Conservation (phyloP, 2,329 filamentous ascomycete genomes). For the Myriosclerotinia curreyana region DNA sequence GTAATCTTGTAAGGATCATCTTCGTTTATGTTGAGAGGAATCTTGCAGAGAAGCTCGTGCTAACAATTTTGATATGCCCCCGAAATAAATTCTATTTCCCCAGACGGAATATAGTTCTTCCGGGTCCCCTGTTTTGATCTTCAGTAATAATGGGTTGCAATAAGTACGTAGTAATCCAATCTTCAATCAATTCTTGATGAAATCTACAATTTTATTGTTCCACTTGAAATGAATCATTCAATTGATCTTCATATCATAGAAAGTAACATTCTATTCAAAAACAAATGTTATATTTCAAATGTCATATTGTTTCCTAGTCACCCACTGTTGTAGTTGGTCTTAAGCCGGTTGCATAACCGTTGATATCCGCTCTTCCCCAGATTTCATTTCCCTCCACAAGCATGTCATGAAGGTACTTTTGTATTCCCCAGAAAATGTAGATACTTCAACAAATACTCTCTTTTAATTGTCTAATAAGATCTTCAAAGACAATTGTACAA, state of each 20-base stretch:
- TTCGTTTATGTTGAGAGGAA: slow-evolving; percentile 15
- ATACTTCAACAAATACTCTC: not conserved
- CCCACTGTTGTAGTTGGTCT: not conserved
- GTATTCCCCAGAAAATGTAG: slow-evolving; percentile 1
- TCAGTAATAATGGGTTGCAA: no score
- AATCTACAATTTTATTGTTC: no score
- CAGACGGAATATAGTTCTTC: slow-evolving; percentile 5
- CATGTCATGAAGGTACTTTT: slow-evolving; percentile 9
- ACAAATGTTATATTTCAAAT: no score
- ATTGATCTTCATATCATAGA: no score
- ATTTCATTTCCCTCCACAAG: slow-evolving; percentile 20
- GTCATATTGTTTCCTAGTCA: no score
- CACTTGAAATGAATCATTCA: no score
- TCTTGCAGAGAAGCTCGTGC: not conserved
- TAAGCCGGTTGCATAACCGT: slow-evolving; percentile 19
- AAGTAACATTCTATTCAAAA: no score
- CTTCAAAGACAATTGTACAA: slow-evolving; percentile 4
- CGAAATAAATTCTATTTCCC: slow-evolving; percentile 14
- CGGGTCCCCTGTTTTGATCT: not conserved
- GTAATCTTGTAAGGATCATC: slow-evolving; percentile 35
- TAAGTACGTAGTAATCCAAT: no score
- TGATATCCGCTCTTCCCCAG: slow-evolving; percentile 28
- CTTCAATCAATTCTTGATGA: no score
- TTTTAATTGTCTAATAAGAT: not conserved
- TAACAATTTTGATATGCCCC: not conserved